phyloP scores from a whole-genome alignment of 1,284 basidiomycete species.

The Ganoderma boninense region DNA sequence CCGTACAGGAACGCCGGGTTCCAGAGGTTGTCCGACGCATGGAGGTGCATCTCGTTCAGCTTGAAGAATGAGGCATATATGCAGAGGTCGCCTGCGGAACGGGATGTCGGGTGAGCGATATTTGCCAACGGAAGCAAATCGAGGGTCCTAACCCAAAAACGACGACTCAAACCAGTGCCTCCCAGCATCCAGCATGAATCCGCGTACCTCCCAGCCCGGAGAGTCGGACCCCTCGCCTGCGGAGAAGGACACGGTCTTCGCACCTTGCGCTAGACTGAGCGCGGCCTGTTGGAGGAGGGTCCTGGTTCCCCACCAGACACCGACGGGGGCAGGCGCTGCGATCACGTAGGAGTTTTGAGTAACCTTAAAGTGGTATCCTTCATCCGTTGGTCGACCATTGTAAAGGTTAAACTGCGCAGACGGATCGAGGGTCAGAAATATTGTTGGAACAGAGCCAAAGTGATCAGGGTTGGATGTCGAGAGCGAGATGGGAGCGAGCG shows the following conservation, averaged over 20 bases:
- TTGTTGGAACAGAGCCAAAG: constrained; percentile 23
- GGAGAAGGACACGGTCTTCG: constrained; percentile 38
- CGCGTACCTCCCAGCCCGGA: constrained; percentile 49
- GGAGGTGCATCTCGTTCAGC: constrained; percentile 44
- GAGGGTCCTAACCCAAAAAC: constrained; percentile 31
- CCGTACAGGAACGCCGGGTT: constrained; percentile 39
- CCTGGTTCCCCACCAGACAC: constrained; percentile 48
- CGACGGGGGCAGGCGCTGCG: constrained; percentile 43
- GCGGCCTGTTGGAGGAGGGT: constrained; percentile 45
- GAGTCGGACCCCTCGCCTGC: constrained; percentile 42
- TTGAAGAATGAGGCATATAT: constrained; percentile 50
- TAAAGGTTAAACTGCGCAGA: constrained; percentile 38
- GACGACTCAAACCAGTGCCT: constrained; percentile 45
- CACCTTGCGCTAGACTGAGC: constrained; percentile 33
- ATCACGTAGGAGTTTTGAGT: constrained; percentile 37
- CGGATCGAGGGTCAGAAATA: constrained; percentile 41
- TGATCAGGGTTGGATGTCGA: constrained; percentile 22
- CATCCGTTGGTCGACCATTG: constrained; percentile 43
- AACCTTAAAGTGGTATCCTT: constrained; percentile 46
- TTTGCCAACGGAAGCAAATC: not conserved
- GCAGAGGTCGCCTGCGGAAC: constrained; percentile 44
- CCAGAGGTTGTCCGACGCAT: constrained; percentile 43
- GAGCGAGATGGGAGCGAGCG: constrained; percentile 25
- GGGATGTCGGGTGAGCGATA: not conserved
- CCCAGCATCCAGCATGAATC: constrained; percentile 50